A percentile compares a stretch with the other conserved stretches of the same genome.
Conservation (phyloP, 805 yeast genomes). For the Sporopachydermia quercuum region DNA sequence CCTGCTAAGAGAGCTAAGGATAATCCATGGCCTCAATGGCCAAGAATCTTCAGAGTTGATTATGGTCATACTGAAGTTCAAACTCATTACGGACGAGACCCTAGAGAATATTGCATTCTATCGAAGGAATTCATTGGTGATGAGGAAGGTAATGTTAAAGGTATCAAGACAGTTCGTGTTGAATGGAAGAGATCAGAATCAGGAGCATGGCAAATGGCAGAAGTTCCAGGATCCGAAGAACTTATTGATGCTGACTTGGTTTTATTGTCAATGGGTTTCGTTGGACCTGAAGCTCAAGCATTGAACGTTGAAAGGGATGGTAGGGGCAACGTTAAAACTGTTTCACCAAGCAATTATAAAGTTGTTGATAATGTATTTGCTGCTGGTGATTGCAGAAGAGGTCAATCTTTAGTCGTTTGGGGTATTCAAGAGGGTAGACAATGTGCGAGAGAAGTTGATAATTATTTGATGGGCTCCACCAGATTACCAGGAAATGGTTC, state of each 20-base stretch:
- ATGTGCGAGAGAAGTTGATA: slow-evolving; percentile 90
- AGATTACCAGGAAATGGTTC: slow-evolving; percentile 91
- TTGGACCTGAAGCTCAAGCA: slow-evolving; percentile 85
- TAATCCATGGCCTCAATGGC: slow-evolving; percentile 99
- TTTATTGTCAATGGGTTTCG: slow-evolving; percentile 89
- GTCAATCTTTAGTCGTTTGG: slow-evolving; percentile 97
- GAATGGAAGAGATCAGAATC: slow-evolving; percentile 94
- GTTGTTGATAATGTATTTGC: slow-evolving; percentile 70
- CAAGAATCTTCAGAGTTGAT: slow-evolving; percentile 92
- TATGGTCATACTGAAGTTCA: slow-evolving; percentile 95
- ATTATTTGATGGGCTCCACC: slow-evolving; percentile 59
- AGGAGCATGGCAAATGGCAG: slow-evolving; percentile 99
- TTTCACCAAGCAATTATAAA: slow-evolving; percentile 45
- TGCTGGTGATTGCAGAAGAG: slow-evolving; percentile 98
- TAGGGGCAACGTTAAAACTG: slow-evolving; percentile 67
- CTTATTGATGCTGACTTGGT: slow-evolving; percentile 91
- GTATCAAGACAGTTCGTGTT: slow-evolving; percentile 90
- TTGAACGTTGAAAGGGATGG: slow-evolving; percentile 51
- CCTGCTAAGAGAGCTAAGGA: slow-evolving; percentile 76
- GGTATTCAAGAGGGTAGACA: slow-evolving; percentile 99
- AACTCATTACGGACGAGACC: slow-evolving; percentile 91
- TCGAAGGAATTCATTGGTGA: slow-evolving; percentile 94
- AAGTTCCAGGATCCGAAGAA: slow-evolving; percentile 89
- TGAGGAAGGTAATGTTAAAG: slow-evolving; percentile 87
- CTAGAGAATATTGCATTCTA: slow-evolving; percentile 89